Percentiles rank a stretch among this genome's conserved stretches.
Conservation (phyloP, 306 rosid species). For the Arachis stenosperma region DNA sequence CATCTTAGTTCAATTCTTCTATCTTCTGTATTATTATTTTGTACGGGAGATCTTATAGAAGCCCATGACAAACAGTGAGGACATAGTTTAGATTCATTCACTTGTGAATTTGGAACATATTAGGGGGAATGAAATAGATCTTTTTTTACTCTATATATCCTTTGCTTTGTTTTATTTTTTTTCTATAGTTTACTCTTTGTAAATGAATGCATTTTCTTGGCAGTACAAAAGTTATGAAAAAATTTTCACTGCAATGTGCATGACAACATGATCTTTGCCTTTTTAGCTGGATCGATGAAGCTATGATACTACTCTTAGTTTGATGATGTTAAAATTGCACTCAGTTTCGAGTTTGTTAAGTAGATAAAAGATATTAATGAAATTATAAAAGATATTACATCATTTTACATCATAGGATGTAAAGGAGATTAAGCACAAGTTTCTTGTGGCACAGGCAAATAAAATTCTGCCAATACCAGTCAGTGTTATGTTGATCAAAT, state of each 20-base stretch:
- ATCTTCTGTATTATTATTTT: too few relatives aligned
- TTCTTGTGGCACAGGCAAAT: background rate
- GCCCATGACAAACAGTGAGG: conserved; percentile 15
- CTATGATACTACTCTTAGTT: too few relatives aligned
- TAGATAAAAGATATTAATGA: too few relatives aligned
- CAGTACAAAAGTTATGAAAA: background rate
- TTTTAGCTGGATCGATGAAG: too few relatives aligned
- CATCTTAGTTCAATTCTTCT: too few relatives aligned
- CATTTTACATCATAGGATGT: background rate
- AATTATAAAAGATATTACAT: too few relatives aligned
- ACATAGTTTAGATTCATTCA: background rate
- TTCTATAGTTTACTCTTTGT: background rate
- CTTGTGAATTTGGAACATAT: background rate
- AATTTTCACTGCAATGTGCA: too few relatives aligned
- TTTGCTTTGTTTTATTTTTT: too few relatives aligned
- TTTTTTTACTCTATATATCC: background rate
- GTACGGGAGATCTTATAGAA: background rate
- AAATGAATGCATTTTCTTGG: background rate
- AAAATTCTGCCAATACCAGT: conserved; percentile 4
- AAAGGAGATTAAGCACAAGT: background rate
- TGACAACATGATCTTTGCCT: too few relatives aligned
- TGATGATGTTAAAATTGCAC: too few relatives aligned
- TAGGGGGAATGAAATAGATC: background rate
- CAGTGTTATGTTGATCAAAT: background rate
- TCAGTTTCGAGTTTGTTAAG: too few relatives aligned